Conservation (phyloP, 2,329 filamentous ascomycete species). For the Volutella citrinella region DNA sequence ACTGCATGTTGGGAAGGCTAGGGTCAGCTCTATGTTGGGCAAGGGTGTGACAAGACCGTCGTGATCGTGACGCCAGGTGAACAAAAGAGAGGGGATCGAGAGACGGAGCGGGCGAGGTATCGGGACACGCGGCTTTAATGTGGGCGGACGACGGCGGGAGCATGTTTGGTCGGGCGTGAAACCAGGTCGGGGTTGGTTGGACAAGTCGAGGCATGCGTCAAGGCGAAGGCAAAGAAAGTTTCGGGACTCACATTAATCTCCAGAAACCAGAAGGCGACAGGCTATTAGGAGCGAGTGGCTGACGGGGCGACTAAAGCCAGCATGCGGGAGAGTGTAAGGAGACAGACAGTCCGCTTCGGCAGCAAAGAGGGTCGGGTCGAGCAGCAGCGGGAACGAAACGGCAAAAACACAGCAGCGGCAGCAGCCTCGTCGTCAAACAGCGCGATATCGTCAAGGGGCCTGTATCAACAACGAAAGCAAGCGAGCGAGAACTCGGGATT, state of each 20-base stretch:
- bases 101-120: neutral
- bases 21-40: conserved; percentile 16
- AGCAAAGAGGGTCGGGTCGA: too few relatives aligned
- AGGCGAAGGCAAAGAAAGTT: conserved; percentile 23
- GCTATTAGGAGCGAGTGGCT: conserved; percentile 26
- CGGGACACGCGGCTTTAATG: conserved; percentile 17
- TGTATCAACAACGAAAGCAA: conserved; percentile 21
- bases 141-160: conserved; percentile 2
- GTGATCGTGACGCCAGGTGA: conserved; percentile 12
- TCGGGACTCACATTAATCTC: conserved; percentile 36
- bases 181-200: conserved; percentile 27
- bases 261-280: conserved; percentile 19
- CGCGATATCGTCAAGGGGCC: too few relatives aligned
- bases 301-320: conserved; percentile 19
- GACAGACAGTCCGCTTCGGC: too few relatives aligned
- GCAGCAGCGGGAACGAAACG: too few relatives aligned
- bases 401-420: too few relatives aligned
- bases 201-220: conserved; percentile 26
- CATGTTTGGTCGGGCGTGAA: conserved; percentile 14
- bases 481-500: conserved; percentile 13
- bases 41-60: conserved; percentile 12
- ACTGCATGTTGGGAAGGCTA: conserved; percentile 26
- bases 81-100: conserved; percentile 7
- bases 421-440: too few relatives aligned
- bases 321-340: too few relatives aligned